Base-by-base conservation (phyloP, 2,329 filamentous ascomycete species). In the Leptosphaerulina australis region DNA sequence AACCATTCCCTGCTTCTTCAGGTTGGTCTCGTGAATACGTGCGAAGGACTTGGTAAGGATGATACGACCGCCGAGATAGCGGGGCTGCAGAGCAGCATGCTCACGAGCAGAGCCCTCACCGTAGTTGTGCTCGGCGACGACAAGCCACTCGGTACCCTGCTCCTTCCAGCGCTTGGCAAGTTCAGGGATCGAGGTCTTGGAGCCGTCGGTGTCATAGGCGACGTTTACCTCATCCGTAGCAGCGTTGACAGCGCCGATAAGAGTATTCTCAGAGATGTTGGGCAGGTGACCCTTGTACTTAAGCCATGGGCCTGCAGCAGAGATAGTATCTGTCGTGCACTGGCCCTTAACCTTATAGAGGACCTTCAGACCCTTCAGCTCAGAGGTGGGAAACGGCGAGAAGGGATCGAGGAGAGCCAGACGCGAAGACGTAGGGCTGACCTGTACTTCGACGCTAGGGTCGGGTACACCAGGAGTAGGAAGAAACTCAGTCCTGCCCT, bases 261-360 rank as follows among this genome's bases (percentile, higher is more conserved):
- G 85, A 2, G 94, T 99, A 83, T 99, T 99, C 70, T 91, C 91
- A 63, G 87, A 89, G 74, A 99, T 99, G 80, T 99, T 99, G 73
- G 94, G 91, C 56, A 99, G 84, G 76, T 99, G 94, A 56, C 94
- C 94, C 81, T 97, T 97, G 85, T 97, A 99, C 77, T 97, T 97
- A 62, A 99, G 84, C 93, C 93, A 97, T 12, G 93, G 93, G 5
- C 93, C 93, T 1, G 93, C 93, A 25, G 93, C 93, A 28, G 92
- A 97, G 76, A 99, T 99, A 64, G 94, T 97, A 76, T 99, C 94
- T 33, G 94, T 99, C 49, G 94, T 99, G 81, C 94, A 99, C 78
- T 99, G 96, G 59, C 94, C 94, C 58, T 92, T 88, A 58, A 97
- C 88, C 78, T 97, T 97, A 81, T 96, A 93, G 12, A 99, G 87